Percentiles rank a stretch among this genome's conserved stretches.
phyloP scores from a whole-genome alignment of 495 filamentous ascomycete species.

The Xylaria telfairii region DNA sequence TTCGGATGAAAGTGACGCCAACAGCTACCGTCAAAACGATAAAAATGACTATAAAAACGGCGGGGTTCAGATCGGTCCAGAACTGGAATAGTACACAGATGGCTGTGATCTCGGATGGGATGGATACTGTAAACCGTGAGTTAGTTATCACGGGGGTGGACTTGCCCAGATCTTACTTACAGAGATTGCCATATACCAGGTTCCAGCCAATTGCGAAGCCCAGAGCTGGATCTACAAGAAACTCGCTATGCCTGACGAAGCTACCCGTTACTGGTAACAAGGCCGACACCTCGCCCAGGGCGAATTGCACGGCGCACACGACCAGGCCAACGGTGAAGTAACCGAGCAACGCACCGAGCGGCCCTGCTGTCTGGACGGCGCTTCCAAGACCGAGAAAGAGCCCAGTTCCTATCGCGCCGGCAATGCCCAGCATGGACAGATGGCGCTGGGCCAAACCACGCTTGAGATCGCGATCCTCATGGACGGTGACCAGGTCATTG shows the following conservation, averaged over 20 bases:
- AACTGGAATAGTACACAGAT: conserved; percentile 65
- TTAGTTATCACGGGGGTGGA: background rate
- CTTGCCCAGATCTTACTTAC: background rate
- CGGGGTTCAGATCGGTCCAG: conserved; percentile 61
- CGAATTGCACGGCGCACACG: conserved; percentile 58
- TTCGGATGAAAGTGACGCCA: conserved; percentile 59
- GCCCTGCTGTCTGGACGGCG: conserved; percentile 54
- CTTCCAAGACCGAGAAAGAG: conserved; percentile 58
- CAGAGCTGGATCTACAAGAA: conserved; percentile 76
- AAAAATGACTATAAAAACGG: conserved; percentile 62
- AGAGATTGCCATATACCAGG: conserved; percentile 53
- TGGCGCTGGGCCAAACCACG: conserved; percentile 54
- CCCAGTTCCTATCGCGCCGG: conserved; percentile 61
- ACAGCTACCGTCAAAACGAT: conserved; percentile 60
- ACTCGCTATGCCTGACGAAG: conserved; percentile 69
- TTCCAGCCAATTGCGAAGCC: conserved; percentile 80
- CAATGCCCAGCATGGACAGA: conserved; percentile 55
- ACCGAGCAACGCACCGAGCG: conserved; percentile 58
- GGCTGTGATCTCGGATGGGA: conserved; percentile 68
- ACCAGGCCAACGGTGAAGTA: conserved; percentile 60
- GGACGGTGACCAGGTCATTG: conserved; percentile 38
- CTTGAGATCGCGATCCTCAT: conserved; percentile 46
- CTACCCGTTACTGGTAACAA: conserved; percentile 65
- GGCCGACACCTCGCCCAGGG: conserved; percentile 64
- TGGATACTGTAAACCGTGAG: conserved; percentile 37